These are phyloP conservation scores for Geum urbanum DNA, from an alignment of 306 rosid genomes.

Conservation along the genomic window DNA sequence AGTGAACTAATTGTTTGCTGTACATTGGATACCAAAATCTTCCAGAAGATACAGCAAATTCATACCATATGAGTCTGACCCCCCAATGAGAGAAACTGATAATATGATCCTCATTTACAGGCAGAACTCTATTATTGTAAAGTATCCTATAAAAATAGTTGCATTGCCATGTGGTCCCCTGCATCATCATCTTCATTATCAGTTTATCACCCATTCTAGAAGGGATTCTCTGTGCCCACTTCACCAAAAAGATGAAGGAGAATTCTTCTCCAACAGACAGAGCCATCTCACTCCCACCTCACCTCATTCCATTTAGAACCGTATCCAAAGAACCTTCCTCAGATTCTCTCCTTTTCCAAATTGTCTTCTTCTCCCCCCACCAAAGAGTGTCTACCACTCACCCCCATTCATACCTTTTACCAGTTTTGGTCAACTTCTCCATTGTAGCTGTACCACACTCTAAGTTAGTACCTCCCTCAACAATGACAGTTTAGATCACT, in stretches of 20 bases:
- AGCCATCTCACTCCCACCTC: constrained; percentile 18
- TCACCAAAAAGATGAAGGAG: neutral
- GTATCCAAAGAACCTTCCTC: constrained; percentile 22
- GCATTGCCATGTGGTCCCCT: constrained; percentile 21
- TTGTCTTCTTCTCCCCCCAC: constrained; percentile 30
- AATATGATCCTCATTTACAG: constrained; percentile 7
- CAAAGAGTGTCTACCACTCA: constrained; percentile 17
- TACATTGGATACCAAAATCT: constrained; percentile 26
- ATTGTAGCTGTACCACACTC: constrained; percentile 52
- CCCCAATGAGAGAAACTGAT: neutral
- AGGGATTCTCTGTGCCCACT: constrained; percentile 29
- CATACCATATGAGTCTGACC: constrained; percentile 14
- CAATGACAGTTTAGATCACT: constrained; percentile 20
- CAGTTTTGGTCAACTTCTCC: constrained; percentile 31
- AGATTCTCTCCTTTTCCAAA: constrained; percentile 26
- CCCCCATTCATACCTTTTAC: constrained; percentile 2
- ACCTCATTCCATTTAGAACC: constrained; percentile 15
- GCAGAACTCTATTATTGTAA: constrained; percentile 14
- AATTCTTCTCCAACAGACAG: constrained; percentile 1
- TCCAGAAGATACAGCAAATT: neutral
- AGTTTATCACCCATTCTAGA: constrained; percentile 25
- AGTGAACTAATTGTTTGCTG: constrained; percentile 13
- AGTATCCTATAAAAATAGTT: constrained; percentile 6
- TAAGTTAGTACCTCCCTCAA: constrained; percentile 15
- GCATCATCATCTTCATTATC: neutral